These are phyloP conservation scores for Mycena maculata DNA, from an alignment of 768 basidiomycete species.

Conservation along the genomic window DNA sequence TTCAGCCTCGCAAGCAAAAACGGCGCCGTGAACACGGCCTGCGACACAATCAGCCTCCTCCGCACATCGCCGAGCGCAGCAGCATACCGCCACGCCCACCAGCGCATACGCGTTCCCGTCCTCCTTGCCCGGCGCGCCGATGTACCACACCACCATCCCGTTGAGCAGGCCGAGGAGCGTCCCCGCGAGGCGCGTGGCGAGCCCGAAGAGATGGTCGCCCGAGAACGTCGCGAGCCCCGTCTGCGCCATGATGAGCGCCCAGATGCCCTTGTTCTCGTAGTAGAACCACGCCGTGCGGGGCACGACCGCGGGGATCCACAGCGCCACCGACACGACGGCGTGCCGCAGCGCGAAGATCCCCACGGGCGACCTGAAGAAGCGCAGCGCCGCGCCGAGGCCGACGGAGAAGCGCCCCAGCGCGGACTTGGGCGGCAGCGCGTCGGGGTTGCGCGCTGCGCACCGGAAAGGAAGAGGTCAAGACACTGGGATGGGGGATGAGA, in stretches of 20 bases:
- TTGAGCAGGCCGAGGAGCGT: constrained; percentile 52
- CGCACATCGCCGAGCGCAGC: not conserved
- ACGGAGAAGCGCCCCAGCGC: constrained; percentile 48
- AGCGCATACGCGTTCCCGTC: constrained; percentile 56
- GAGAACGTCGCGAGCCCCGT: constrained; percentile 56
- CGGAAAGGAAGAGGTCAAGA: not conserved
- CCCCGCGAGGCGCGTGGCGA: constrained; percentile 48
- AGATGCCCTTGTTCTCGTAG: constrained; percentile 55
- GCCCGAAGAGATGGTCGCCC: constrained; percentile 54
- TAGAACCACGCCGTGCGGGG: constrained; percentile 54
- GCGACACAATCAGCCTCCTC: not conserved
- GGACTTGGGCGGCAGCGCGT: constrained; percentile 55
- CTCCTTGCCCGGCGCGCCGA: constrained; percentile 50
- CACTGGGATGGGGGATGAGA: not conserved
- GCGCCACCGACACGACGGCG: constrained; percentile 53
- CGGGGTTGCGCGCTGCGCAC: constrained; percentile 50
- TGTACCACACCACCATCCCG: constrained; percentile 59
- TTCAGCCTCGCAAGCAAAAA: constrained; percentile 50
- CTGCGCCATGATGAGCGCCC: constrained; percentile 61
- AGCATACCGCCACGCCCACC: constrained; percentile 51
- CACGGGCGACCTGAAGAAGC: constrained; percentile 55
- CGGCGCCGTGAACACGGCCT: constrained; percentile 51
- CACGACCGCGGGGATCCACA: constrained; percentile 57
- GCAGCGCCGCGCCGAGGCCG: constrained; percentile 45
- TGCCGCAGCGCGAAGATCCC: constrained; percentile 55